Conservation (phyloP, 2,329 filamentous ascomycete species). For the Claviceps sp. region DNA sequence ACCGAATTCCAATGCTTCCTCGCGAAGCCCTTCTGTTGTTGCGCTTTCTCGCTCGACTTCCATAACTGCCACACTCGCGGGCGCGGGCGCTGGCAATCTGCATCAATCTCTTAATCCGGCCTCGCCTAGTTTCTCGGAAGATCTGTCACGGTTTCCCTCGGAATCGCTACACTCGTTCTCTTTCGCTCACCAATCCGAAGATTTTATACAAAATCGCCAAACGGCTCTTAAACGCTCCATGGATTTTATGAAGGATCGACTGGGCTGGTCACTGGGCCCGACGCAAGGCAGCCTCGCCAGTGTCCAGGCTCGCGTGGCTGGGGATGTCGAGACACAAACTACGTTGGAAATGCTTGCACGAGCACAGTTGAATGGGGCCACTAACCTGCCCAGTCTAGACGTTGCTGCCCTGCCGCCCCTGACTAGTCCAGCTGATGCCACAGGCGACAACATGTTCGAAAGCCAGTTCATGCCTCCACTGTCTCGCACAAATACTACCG, state of each 20-base stretch:
- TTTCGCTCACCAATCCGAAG: conserved; percentile 89
- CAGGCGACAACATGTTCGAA: conserved; percentile 73
- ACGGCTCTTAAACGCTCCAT: conserved; percentile 87
- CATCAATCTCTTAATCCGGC: conserved; percentile 47
- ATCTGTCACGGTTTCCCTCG: conserved; percentile 81
- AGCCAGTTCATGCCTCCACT: conserved; percentile 53
- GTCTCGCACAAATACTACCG: conserved; percentile 34
- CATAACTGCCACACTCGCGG: conserved; percentile 51
- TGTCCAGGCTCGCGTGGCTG: conserved; percentile 68
- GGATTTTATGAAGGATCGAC: conserved; percentile 89
- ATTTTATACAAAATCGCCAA: conserved; percentile 80
- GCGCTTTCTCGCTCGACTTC: conserved; percentile 55
- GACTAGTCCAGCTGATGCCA: conserved; percentile 64
- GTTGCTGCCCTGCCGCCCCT: conserved; percentile 42
- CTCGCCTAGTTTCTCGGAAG: conserved; percentile 72
- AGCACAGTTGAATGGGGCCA: conserved; percentile 63
- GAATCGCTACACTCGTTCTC: conserved; percentile 98
- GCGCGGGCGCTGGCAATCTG: conserved; percentile 31
- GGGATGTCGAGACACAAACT: conserved; percentile 75
- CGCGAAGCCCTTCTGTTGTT: conserved; percentile 43
- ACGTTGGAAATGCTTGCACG: conserved; percentile 81
- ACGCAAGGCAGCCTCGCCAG: conserved; percentile 64
- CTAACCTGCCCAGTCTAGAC: conserved; percentile 41
- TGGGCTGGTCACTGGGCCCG: conserved; percentile 58
- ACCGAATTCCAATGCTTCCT: conserved; percentile 48